phyloP scores from a whole-genome alignment of 1,139 yeast species.

The Zhuliangozyma parablackwelliae region DNA sequence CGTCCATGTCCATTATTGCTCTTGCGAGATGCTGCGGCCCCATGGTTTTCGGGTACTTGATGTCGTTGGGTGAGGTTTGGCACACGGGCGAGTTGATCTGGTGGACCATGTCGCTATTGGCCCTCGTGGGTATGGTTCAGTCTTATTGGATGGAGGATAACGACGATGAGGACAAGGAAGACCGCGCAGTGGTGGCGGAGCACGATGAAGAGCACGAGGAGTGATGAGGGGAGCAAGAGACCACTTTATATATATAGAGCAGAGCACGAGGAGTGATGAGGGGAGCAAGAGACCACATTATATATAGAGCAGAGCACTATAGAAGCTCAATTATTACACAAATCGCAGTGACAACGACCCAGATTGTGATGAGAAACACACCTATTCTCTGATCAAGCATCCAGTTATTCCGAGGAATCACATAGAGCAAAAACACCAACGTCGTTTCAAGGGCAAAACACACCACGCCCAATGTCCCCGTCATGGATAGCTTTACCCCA shows the following conservation, averaged over 20 bases:
- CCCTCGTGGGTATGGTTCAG: slow-evolving; percentile 9
- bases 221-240: too few relatives aligned
- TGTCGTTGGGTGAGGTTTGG: slow-evolving; percentile 13
- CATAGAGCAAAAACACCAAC: slow-evolving; percentile 46
- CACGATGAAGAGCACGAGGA: too few relatives aligned
- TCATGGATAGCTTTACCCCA: slow-evolving; percentile 11
- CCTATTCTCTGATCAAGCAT: slow-evolving; percentile 59
- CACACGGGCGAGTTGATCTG: slow-evolving; percentile 4
- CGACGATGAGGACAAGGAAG: slow-evolving; percentile 4
- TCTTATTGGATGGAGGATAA: slow-evolving; percentile 9
- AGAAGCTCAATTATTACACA: slow-evolving; percentile 28
- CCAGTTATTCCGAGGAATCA: slow-evolving; percentile 67
- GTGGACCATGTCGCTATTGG: slow-evolving; percentile 9
- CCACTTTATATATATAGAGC: background rate
- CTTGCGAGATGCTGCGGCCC: slow-evolving; percentile 58
- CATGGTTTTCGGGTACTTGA: slow-evolving; percentile 50
- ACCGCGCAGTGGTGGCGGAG: too few relatives aligned
- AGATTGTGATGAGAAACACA: slow-evolving; percentile 43
- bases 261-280: too few relatives aligned
- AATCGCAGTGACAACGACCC: slow-evolving; percentile 48
- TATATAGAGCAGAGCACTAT: background rate
- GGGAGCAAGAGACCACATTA: background rate
- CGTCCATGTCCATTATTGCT: slow-evolving; percentile 45
- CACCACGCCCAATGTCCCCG: slow-evolving; percentile 43
- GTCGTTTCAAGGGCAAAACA: slow-evolving; percentile 51